Percentiles rank a stretch among this genome's conserved stretches.
Conservation (phyloP, 208 protist genomes). For the Lotmaria passim region DNA sequence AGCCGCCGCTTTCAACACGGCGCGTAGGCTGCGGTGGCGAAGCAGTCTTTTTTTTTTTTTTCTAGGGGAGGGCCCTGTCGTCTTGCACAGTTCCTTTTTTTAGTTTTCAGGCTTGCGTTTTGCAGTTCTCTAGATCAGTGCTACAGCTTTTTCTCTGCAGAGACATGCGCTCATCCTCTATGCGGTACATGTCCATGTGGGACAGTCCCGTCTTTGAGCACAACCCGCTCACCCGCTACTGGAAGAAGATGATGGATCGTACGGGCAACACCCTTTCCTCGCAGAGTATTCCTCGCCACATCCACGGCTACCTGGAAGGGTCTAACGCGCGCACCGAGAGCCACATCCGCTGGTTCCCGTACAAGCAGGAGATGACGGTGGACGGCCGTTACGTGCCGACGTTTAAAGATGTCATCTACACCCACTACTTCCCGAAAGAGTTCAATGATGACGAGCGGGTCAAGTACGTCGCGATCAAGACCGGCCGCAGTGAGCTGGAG, state of each 20-base stretch:
- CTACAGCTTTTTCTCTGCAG: too few relatives aligned
- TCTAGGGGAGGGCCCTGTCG: too few relatives aligned
- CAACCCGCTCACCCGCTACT: slow-evolving; percentile 79
- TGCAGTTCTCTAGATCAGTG: too few relatives aligned
- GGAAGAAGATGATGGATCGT: slow-evolving; percentile 84
- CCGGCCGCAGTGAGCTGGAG: slow-evolving; percentile 72
- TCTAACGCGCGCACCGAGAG: slow-evolving; percentile 70
- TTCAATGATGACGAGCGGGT: slow-evolving; percentile 84
- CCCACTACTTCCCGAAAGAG: slow-evolving; percentile 82
- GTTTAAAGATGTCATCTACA: slow-evolving; percentile 77
- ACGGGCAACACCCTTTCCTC: slow-evolving; percentile 79
- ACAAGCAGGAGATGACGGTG: slow-evolving; percentile 89
- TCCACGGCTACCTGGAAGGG: slow-evolving; percentile 86
- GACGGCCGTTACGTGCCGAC: slow-evolving; percentile 80
- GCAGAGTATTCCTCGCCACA: slow-evolving; percentile 86
- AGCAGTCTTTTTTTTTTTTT: too few relatives aligned
- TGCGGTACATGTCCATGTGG: slow-evolving; percentile 73
- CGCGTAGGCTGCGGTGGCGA: too few relatives aligned
- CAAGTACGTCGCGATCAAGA: slow-evolving; percentile 84
- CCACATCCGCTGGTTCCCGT: slow-evolving; percentile 84
- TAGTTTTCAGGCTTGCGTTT: too few relatives aligned
- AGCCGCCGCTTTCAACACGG: too few relatives aligned
- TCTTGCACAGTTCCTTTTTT: too few relatives aligned
- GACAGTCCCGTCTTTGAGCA: slow-evolving; percentile 83
- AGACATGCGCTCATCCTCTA: slow-evolving; percentile 34